phyloP scores from a whole-genome alignment of 257 asterid species.

The Solanum arcanum region DNA sequence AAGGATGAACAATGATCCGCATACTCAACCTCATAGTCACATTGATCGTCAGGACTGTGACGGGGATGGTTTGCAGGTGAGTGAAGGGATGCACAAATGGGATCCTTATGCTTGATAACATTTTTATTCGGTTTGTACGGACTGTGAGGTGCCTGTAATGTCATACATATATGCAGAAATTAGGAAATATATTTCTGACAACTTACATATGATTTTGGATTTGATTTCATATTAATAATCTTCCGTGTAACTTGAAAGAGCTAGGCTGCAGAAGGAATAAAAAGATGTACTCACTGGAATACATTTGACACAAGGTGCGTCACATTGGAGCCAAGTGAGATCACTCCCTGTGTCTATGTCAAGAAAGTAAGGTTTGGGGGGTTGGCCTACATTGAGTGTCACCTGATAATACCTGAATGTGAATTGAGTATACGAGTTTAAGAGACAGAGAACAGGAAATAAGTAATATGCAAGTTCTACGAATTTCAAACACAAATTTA shows the following conservation, averaged over 20 bases:
- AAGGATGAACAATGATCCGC: constrained; percentile 72
- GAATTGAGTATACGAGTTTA: neutral
- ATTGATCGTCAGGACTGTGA: constrained; percentile 46
- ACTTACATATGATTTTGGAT: neutral
- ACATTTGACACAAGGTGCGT: constrained; percentile 82
- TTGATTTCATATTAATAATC: neutral
- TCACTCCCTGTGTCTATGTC: constrained; percentile 96
- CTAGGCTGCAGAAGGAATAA: neutral
- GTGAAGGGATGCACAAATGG: constrained; percentile 50
- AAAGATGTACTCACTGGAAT: constrained; percentile 30
- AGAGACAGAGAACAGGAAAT: neutral
- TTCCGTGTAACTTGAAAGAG: neutral
- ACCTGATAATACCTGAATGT: constrained; percentile 58
- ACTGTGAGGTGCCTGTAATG: constrained; percentile 72
- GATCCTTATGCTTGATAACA: constrained; percentile 48
- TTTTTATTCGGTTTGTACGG: constrained; percentile 59
- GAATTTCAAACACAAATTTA: neutral
- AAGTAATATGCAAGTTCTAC: neutral
- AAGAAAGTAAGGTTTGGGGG: constrained; percentile 55
- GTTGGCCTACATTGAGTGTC: constrained; percentile 48
- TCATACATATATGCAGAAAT: neutral
- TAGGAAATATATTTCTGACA: neutral
- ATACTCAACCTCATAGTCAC: constrained; percentile 78
- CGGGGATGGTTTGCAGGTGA: constrained; percentile 24
- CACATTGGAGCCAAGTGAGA: constrained; percentile 94